phyloP scores from a whole-genome alignment of 441 rosid genomes.

The Erodium texanum region DNA sequence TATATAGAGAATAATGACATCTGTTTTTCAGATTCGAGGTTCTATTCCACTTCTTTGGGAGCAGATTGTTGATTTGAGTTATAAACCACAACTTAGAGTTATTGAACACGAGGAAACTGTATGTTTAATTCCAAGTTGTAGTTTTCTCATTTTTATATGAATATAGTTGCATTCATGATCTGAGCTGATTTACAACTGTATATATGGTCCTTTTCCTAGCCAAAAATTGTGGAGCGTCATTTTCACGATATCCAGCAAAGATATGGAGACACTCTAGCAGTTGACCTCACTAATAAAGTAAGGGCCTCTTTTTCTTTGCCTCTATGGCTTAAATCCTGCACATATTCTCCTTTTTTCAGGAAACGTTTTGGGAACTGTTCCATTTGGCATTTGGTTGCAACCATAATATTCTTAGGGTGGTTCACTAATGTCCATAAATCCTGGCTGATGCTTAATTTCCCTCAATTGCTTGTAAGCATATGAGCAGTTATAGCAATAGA shows the following conservation, averaged over 20 bases:
- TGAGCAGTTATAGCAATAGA: background rate
- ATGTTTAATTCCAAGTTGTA: conserved; percentile 19
- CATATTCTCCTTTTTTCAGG: background rate
- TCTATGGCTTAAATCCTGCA: conserved; percentile 13
- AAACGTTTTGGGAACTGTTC: conserved; percentile 4
- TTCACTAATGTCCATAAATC: background rate
- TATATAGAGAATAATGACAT: conserved; percentile 9
- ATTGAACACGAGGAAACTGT: conserved; percentile 64
- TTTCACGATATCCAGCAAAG: conserved; percentile 79
- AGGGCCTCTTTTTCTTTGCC: conserved; percentile 22
- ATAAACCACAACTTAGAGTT: conserved; percentile 68
- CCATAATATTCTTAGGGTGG: background rate
- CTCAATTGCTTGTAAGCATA: background rate
- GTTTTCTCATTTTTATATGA: background rate
- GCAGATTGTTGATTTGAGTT: conserved; percentile 97
- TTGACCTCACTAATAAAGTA: conserved; percentile 83
- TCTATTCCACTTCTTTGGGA: conserved; percentile 98
- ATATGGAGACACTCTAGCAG: conserved; percentile 65
- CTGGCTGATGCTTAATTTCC: conserved; percentile 9
- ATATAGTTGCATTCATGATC: conserved; percentile 14
- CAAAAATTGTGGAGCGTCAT: conserved; percentile 78
- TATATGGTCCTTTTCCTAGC: conserved; percentile 32
- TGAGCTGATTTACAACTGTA: conserved; percentile 11
- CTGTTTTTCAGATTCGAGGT: conserved; percentile 63
- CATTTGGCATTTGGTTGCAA: conserved; percentile 6